Conservation (phyloP, 805 yeast species). For the Zygosaccharomyces pseudorouxii region DNA sequence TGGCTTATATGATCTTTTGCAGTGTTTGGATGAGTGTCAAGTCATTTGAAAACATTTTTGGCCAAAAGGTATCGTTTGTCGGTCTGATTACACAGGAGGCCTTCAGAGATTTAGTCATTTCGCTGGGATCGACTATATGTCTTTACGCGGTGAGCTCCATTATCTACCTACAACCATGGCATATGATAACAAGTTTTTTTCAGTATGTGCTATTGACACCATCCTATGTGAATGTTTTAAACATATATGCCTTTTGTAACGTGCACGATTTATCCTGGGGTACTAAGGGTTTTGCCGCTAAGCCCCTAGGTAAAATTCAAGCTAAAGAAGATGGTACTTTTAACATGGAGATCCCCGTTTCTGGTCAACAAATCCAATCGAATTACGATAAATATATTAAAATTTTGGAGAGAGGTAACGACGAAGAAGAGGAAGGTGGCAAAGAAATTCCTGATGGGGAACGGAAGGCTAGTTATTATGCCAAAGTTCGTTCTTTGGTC, state of each 20-base stretch:
- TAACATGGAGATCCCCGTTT: slow-evolving; percentile 70
- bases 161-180: slow-evolving; percentile 85
- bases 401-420: slow-evolving; percentile 43
- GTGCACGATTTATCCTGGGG: slow-evolving; percentile 98
- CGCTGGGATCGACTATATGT: slow-evolving; percentile 77
- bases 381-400: slow-evolving; percentile 63
- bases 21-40: slow-evolving; percentile 74
- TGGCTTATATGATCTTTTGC: slow-evolving; percentile 87
- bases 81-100: slow-evolving; percentile 58
- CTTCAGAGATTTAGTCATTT: slow-evolving; percentile 83
- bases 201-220: slow-evolving; percentile 86
- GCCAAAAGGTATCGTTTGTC: slow-evolving; percentile 37
- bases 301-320: slow-evolving; percentile 82
- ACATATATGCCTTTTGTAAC: slow-evolving; percentile 93
- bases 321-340: slow-evolving; percentile 60
- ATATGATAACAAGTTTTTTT: slow-evolving; percentile 79
- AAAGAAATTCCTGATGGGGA: slow-evolving; percentile 42
- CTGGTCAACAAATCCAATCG: slow-evolving; percentile 68
- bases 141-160: slow-evolving; percentile 76
- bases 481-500: slow-evolving; percentile 82
- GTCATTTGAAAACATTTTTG: slow-evolving; percentile 52
- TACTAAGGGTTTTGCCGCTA: slow-evolving; percentile 75
- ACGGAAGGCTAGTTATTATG: slow-evolving; percentile 76
- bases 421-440: slow-evolving; percentile 36
- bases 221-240: slow-evolving; percentile 82